Conservation (phyloP, 345 rosid genomes). For the Salix dunnii region DNA sequence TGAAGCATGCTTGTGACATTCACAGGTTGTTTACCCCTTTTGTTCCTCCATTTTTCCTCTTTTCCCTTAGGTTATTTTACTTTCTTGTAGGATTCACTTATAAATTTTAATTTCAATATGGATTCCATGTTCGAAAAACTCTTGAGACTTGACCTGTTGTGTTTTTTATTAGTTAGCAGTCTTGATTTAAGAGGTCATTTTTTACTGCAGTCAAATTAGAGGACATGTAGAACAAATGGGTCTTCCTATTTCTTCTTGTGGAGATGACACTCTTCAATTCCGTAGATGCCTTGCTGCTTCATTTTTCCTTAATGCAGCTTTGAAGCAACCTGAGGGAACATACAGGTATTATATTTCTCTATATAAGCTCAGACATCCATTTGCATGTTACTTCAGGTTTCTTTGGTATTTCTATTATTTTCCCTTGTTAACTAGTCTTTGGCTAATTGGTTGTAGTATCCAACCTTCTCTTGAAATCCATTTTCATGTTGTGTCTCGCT, state of each 20-base stretch:
- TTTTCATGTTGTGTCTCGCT: background rate
- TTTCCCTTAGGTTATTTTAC: background rate
- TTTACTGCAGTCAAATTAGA: constrained; percentile 64
- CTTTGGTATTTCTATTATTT: background rate
- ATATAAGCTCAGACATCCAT: constrained; percentile 4
- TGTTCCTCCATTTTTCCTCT: background rate
- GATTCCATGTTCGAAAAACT: background rate
- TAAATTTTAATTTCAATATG: background rate
- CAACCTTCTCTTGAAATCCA: background rate
- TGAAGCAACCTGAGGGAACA: constrained; percentile 78
- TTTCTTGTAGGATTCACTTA: background rate
- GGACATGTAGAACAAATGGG: constrained; percentile 76
- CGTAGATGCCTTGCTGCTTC: constrained; percentile 89
- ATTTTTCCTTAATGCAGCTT: constrained; percentile 91
- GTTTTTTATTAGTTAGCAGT: background rate
- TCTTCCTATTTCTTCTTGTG: constrained; percentile 67
- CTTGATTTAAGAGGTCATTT: constrained; percentile 7
- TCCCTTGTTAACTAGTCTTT: background rate
- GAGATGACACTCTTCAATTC: constrained; percentile 70
- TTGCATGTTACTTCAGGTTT: background rate
- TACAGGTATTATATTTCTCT: constrained; percentile 51
- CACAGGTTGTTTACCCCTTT: constrained; percentile 45
- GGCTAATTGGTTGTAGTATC: background rate
- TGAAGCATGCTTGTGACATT: constrained; percentile 78
- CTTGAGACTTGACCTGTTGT: constrained; percentile 1